phyloP scores from a whole-genome alignment of 2,329 filamentous ascomycete genomes.

The Aspergillus fischeri region DNA sequence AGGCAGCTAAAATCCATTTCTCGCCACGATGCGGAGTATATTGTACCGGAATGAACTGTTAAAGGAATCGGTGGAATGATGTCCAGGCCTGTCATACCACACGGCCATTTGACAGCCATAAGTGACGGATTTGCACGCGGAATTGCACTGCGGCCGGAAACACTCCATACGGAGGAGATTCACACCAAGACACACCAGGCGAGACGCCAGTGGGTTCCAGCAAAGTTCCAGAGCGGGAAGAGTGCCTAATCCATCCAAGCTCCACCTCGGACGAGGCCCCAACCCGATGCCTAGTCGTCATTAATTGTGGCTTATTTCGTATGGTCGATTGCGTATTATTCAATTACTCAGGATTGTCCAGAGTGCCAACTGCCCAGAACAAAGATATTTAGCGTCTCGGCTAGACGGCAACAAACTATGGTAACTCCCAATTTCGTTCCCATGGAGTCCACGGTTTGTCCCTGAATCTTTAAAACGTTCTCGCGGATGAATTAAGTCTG shows the following conservation, averaged over 20 bases:
- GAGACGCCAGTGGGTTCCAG: conserved; percentile 5
- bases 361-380: neutral
- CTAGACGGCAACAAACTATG: neutral
- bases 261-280: conserved; percentile 4
- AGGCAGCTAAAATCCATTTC: neutral
- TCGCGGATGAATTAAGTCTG: neutral
- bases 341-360: neutral
- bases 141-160: neutral
- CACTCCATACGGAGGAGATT: neutral
- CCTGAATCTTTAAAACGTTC: neutral
- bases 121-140: neutral
- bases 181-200: neutral
- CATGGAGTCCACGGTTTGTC: neutral
- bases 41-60: too few species aligned
- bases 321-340: neutral
- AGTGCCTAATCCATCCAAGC: conserved; percentile 3
- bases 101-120: neutral
- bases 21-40: neutral
- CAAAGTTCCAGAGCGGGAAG: conserved; percentile 10
- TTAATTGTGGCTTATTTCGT: neutral
- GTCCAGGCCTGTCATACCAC: neutral
- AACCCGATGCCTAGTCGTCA: neutral
- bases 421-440: neutral
- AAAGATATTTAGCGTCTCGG: neutral
- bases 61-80: neutral